phyloP scores from a whole-genome alignment of 345 rosid genomes.

The Brassica incana region DNA sequence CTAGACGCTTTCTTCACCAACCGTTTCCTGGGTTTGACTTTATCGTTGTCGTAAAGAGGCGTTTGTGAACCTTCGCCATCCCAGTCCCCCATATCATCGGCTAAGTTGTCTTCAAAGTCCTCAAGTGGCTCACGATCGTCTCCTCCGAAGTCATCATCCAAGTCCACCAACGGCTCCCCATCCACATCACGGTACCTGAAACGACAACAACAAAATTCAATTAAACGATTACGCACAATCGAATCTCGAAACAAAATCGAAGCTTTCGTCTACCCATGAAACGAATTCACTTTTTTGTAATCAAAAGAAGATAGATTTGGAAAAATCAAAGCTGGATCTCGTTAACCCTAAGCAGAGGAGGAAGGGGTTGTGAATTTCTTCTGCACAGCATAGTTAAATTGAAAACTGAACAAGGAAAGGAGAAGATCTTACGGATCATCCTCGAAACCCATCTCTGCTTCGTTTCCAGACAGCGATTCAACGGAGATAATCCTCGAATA shows the following conservation, averaged over 20 bases:
- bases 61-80: slow-evolving; percentile 62
- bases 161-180: slow-evolving; percentile 96
- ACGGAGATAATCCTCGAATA: neutral
- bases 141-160: slow-evolving; percentile 56
- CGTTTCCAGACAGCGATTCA: slow-evolving; percentile 15
- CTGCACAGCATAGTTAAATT: neutral
- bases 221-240: neutral
- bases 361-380: neutral
- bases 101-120: slow-evolving; percentile 52
- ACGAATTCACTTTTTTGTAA: neutral
- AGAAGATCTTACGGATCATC: slow-evolving; percentile 64
- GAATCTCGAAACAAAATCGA: neutral
- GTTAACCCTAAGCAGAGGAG: slow-evolving; percentile 38
- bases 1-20: slow-evolving; percentile 69
- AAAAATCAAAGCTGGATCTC: slow-evolving; percentile 2
- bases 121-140: slow-evolving; percentile 61
- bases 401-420: neutral
- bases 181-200: slow-evolving; percentile 85
- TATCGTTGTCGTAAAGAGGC: slow-evolving; percentile 65
- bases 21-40: slow-evolving; percentile 76
- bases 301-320: neutral
- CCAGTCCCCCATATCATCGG: slow-evolving; percentile 65
- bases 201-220: neutral
- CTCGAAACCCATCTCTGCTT: slow-evolving; percentile 58
- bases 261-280: neutral